Base-by-base conservation (phyloP, 805 yeast genomes). In the Ogataea wickerhamii region DNA sequence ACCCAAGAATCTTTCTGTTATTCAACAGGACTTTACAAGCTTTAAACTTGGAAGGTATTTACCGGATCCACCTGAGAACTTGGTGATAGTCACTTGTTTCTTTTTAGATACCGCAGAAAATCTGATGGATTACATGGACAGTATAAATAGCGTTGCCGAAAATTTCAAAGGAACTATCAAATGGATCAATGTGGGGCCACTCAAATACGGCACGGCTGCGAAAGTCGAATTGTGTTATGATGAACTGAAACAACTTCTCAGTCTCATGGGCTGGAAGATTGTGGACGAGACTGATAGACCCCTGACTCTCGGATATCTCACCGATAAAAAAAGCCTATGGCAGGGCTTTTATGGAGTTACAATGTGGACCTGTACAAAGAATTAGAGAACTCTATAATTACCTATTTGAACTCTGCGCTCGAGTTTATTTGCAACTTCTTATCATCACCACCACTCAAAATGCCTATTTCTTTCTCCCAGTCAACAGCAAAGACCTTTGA, bases 101-200 rank as follows among this genome's bases (percentile, higher is more conserved):
- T 89, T 91, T 62, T 68, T 91, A 19, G 98, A 91, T 60, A 91
- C 98, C 0, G 97, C 97, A 0, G 95, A 87, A 51, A 86, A 89
- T 53, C 56, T 87, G 34, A 68, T 91, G 45, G 81, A 78, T 28
- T 89, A 89, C 58, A 60, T 91, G 38, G 82, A 82, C 37, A 62
- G 82, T 1, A 78, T 91, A 25, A 73, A 73, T 39, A 51, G 58
- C 8, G 51, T 81, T 24, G 45, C 60, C 6, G 56, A 58, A 6
- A 27, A 40, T 3, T 55, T 53, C 17, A 52, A 53, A 6, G 67
- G 64, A 6, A 65, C 64, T 12, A 70, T 70, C 3, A 67, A 72
- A 28, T 91, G 98, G 98, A 76, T 91, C 45, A 91, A 93, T 56
- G 70, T 80, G 11, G 98, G 98, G 0, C 98, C 98, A 0, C 67